Conservation (phyloP, 805 yeast species). For the Phaffomyces antillensis region DNA sequence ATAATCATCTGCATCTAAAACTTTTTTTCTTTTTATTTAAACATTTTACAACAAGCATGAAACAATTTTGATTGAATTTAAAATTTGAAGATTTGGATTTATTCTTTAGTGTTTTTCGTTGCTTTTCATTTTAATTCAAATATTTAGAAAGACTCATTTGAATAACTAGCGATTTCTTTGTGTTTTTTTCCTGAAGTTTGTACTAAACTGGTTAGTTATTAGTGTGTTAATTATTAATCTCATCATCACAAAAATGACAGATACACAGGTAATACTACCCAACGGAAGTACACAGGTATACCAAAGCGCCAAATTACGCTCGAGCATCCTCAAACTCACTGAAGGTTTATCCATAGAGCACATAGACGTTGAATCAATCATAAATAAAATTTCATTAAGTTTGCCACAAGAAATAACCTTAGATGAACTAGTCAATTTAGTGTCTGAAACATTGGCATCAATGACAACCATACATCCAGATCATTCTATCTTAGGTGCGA, state of each 20-base stretch:
- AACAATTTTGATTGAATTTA: too few species aligned
- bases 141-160: too few species aligned
- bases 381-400: conserved; percentile 1
- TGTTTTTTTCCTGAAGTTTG: too few species aligned
- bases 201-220: too few species aligned
- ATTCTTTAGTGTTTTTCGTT: too few species aligned
- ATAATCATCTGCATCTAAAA: too few species aligned
- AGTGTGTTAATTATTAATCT: too few species aligned
- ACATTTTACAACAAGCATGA: too few species aligned
- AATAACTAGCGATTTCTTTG: too few species aligned
- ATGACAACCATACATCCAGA: conserved; percentile 98
- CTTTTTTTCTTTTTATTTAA: too few species aligned
- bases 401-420: conserved; percentile 93
- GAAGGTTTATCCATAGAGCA: background rate
- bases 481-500: conserved; percentile 89
- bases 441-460: conserved; percentile 96
- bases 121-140: too few species aligned
- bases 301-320: background rate
- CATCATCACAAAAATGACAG: background rate
- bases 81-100: too few species aligned
- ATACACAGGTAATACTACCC: background rate
- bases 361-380: background rate
- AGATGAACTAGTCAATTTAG: conserved; percentile 66
- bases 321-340: background rate
- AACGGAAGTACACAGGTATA: background rate